Evolutionary conservation across 23 red algal genomes (phyloP).

Genomic region (Chondrus crispus): DNA sequence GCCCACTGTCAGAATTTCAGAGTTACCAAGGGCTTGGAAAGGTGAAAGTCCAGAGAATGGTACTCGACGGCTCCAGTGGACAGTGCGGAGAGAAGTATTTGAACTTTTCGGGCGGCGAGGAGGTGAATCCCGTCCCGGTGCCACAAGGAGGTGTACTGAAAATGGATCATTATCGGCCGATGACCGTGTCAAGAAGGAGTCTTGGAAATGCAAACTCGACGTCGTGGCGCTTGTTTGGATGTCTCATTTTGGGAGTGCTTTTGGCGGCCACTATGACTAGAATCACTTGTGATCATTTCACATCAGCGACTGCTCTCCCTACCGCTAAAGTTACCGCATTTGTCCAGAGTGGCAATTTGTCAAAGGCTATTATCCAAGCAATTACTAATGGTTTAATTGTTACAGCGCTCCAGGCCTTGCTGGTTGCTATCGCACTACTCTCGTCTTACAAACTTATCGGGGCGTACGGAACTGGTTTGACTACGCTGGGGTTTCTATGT

Average conservation of each 20-base stretch:
- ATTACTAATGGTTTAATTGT: slow-evolving; percentile 50
- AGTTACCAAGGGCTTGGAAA: slow-evolving; percentile 10
- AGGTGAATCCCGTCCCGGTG: neutral
- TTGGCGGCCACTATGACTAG: neutral
- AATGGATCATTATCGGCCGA: slow-evolving; percentile 36
- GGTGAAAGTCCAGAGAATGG: slow-evolving; percentile 1
- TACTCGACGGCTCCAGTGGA: neutral
- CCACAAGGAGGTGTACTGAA: slow-evolving; percentile 36
- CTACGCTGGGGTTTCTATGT: slow-evolving; percentile 60
- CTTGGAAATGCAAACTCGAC: slow-evolving; percentile 19
- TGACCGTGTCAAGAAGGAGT: slow-evolving; percentile 12
- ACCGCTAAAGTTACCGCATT: too few relatives aligned
- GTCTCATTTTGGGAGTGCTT: slow-evolving; percentile 24
- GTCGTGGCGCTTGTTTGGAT: slow-evolving; percentile 47
- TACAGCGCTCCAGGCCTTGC: slow-evolving; percentile 1
- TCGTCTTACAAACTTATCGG: slow-evolving; percentile 55
- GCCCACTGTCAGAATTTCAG: slow-evolving; percentile 46
- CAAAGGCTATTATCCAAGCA: too few relatives aligned
- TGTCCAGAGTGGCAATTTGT: too few relatives aligned
- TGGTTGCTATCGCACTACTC: slow-evolving; percentile 61
- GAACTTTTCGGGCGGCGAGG: neutral
- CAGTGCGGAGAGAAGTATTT: neutral
- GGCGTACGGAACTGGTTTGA: slow-evolving; percentile 72
- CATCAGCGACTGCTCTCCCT: too few relatives aligned
- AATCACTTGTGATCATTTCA: slow-evolving; percentile 47